Evolutionary conservation across 805 yeast species (phyloP).

Genomic region (Tetrapisispora arboricola): DNA sequence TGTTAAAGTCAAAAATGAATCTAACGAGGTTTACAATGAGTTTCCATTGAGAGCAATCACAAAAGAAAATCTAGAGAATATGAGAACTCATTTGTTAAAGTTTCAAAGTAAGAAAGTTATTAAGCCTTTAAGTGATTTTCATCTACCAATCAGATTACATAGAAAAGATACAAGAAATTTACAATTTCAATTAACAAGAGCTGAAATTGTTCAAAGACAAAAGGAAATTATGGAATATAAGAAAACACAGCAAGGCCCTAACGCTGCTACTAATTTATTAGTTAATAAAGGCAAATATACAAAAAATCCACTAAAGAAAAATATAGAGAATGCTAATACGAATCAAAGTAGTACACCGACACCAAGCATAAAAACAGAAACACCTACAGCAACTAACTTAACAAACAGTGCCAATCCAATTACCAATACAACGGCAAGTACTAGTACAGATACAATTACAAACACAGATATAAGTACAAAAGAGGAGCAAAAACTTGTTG

Average conservation of each 20-base stretch:
- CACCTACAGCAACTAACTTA: not conserved
- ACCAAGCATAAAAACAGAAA: conserved; percentile 2
- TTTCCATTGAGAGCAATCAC: conserved; percentile 58
- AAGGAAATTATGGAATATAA: conserved; percentile 35
- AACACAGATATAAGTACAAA: too few relatives aligned
- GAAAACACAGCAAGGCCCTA: conserved; percentile 23
- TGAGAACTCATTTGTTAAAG: conserved; percentile 70
- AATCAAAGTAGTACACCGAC: too few relatives aligned
- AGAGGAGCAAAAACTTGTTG: too few relatives aligned
- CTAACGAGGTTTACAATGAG: conserved; percentile 27
- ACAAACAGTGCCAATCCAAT: not conserved
- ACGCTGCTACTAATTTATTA: not conserved
- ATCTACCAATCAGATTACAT: conserved; percentile 77
- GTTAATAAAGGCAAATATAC: conserved; percentile 10
- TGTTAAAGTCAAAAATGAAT: conserved; percentile 16
- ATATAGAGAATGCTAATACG: conserved; percentile 5
- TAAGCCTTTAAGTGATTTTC: conserved; percentile 62
- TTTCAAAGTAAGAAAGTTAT: conserved; percentile 66
- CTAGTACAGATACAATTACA: not conserved
- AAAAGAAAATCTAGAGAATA: conserved; percentile 56
- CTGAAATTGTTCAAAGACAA: conserved; percentile 59
- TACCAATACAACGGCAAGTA: not conserved
- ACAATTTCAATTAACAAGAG: conserved; percentile 73
- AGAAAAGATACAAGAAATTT: conserved; percentile 88
- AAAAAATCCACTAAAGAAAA: conserved; percentile 6